Percentiles rank a stretch among this genome's conserved stretches.
These are phyloP conservation scores for Beta lomatogona DNA, from an alignment of 179 eudicot genomes.

Conservation along the genomic window DNA sequence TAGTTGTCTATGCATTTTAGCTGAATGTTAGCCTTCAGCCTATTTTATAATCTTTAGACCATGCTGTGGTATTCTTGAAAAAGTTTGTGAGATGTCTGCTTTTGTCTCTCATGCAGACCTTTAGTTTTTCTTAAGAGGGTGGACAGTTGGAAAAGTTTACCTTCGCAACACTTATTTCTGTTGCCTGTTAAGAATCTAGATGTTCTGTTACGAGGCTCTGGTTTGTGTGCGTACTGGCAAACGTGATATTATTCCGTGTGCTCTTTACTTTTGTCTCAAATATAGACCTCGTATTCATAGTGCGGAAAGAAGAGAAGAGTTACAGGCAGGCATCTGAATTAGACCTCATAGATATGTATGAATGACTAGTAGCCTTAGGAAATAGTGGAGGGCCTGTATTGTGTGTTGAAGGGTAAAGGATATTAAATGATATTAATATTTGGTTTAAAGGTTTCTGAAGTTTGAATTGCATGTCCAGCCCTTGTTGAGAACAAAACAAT, in stretches of 20 bases:
- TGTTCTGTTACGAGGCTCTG: neutral
- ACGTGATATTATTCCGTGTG: neutral
- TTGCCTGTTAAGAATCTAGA: neutral
- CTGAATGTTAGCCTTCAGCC: neutral
- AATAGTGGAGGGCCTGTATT: neutral
- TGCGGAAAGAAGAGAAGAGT: neutral
- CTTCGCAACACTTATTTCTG: neutral
- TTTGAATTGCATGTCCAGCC: neutral
- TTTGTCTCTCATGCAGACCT: neutral
- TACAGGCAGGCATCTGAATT: neutral
- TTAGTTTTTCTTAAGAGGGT: too few species aligned
- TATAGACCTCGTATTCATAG: neutral
- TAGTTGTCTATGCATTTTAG: neutral
- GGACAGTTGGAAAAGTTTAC: neutral
- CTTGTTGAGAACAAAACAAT: too few species aligned
- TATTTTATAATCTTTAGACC: neutral
- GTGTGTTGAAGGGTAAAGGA: neutral
- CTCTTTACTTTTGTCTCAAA: too few species aligned
- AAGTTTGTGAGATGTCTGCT: neutral
- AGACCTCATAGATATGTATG: neutral
- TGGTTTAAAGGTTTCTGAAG: neutral
- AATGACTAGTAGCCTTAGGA: neutral
- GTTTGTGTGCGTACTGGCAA: neutral
- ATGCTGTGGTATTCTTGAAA: neutral
- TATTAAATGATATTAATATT: neutral